Evolutionary conservation across 345 rosid species (phyloP).

Genomic region (Anastatica hierochuntica): DNA sequence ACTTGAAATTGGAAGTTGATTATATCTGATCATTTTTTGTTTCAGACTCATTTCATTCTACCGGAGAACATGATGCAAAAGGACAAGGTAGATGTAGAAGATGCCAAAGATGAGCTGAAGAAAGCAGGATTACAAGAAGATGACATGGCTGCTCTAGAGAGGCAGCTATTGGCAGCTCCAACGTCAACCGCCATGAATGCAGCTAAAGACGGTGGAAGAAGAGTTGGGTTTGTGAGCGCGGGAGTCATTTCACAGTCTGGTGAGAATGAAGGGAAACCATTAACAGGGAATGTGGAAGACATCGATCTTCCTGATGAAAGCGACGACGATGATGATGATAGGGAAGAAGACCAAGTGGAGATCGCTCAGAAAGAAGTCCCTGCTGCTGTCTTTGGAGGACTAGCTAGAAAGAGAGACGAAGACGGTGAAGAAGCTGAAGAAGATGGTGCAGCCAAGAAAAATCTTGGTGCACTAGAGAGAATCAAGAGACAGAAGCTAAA

Average conservation of each 20-base stretch:
- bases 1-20: too few relatives aligned
- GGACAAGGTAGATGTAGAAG: conserved; percentile 73
- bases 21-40: background rate
- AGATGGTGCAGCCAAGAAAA: conserved; percentile 16
- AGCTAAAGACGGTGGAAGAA: conserved; percentile 40
- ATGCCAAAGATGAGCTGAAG: conserved; percentile 81
- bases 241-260: conserved; percentile 64
- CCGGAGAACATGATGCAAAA: conserved; percentile 92
- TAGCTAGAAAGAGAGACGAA: conserved; percentile 63
- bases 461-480: conserved; percentile 78
- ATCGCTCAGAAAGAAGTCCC: conserved; percentile 79
- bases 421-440: conserved; percentile 11
- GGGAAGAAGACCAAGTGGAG: conserved; percentile 55
- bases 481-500: conserved; percentile 52
- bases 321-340: conserved; percentile 63
- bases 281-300: conserved; percentile 55
- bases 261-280: conserved; percentile 28
- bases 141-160: conserved; percentile 89
- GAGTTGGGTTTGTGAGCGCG: conserved; percentile 87
- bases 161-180: conserved; percentile 59
- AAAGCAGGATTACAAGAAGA: conserved; percentile 76
- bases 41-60: conserved; percentile 75
- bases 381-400: conserved; percentile 68
- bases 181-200: conserved; percentile 20
- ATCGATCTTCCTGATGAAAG: conserved; percentile 80